A percentile compares a stretch with the other conserved stretches of the same genome.
phyloP scores from a whole-genome alignment of 108 stramenopile genomes.

The Fistulifera pelliculosa region DNA sequence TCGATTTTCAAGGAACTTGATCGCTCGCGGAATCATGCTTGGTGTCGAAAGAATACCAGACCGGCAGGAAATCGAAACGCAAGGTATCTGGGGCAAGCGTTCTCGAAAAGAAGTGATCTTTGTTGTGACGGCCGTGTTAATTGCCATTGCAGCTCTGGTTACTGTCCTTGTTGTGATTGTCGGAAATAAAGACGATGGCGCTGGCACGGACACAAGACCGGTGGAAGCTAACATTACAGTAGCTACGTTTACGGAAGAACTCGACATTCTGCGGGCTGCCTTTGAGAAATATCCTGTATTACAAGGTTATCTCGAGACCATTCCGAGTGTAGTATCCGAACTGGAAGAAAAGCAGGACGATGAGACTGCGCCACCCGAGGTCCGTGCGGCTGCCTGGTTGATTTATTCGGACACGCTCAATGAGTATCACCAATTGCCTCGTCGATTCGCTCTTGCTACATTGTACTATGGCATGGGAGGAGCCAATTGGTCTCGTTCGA shows the following conservation, averaged over 20 bases:
- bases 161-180: not conserved
- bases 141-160: not conserved
- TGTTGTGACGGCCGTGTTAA: not conserved
- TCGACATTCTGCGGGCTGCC: not conserved
- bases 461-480: conserved; percentile 35
- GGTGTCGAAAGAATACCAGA: too few species aligned
- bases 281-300: not conserved
- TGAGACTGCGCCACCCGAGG: not conserved
- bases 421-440: not conserved
- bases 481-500: conserved; percentile 17
- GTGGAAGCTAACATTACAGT: not conserved
- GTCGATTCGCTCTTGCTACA: conserved; percentile 39
- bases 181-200: not conserved
- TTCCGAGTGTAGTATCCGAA: not conserved
- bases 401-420: conserved; percentile 7
- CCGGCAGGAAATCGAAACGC: too few species aligned
- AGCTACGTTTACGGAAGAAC: not conserved
- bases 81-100: too few species aligned
- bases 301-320: not conserved
- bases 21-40: too few species aligned
- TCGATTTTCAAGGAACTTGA: too few species aligned
- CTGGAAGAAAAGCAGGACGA: not conserved
- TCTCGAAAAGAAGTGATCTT: not conserved
- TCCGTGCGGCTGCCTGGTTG: conserved; percentile 1
- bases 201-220: not conserved